Evolutionary conservation across 164 flowering plant genomes (phyloP), one percentile per base, ranked within the genome.

Genomic region (Macadamia integrifolia): DNA sequence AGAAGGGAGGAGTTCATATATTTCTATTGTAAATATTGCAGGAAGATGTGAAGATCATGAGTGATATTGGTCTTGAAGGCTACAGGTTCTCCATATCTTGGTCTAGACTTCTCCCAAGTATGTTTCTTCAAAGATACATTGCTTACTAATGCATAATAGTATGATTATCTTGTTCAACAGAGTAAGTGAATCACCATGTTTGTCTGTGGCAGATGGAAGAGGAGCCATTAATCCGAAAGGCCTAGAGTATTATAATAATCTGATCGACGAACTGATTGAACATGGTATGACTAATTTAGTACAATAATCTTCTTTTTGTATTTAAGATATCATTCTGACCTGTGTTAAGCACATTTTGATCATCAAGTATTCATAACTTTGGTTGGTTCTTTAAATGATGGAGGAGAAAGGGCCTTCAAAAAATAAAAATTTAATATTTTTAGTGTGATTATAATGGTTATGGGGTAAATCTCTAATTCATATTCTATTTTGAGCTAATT

Each of bases 31-130:
- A 11, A 50, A 17, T 49, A 15, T 44, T 71, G 71, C 81, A 84
- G 88, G 86, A 84, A 66, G 86, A 84, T 77, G 84, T 84, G n/a
- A 67, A 80, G 64, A 74, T 82, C 11, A 82, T 84, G 86, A 83
- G 62, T 72, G 84, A 82, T 0, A 68, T 71, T 2, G 83, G 81
- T n/a, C 70, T 84, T 42, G 83, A 84, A 15, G 83, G 80, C 18
- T 84, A 80, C 52, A 71, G 87, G 69, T 84, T 84, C 70, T 84
- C 87, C 55, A 82, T 82, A 42, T 80, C 87, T 6, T 81, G 86
- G 88, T 79, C 88, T 65, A 79, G 85, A 62, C 78, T 84, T 8
- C 58, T 83, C 18, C 84, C 86, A 67, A 72, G 87, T 80, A 84
- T 40, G 76, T 14, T 32, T 35, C 3, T 35, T 35, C 40, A 2